Conservation (phyloP, 2,329 filamentous ascomycete species). For the Fulvia fulva region DNA sequence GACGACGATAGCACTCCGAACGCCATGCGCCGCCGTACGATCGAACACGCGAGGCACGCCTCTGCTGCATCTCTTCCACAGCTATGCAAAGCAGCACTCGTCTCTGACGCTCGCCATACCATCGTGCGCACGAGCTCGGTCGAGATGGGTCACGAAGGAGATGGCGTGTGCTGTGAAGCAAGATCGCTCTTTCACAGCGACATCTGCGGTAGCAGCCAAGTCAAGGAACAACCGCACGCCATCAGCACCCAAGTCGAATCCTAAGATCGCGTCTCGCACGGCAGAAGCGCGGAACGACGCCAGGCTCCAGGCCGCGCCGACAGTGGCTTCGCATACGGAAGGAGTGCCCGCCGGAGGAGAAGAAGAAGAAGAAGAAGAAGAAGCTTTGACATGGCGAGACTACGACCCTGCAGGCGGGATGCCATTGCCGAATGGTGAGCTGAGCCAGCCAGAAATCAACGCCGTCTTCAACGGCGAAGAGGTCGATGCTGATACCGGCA, state of each 20-base stretch:
- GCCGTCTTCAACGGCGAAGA: conserved; percentile 31
- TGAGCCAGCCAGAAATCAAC: conserved; percentile 26
- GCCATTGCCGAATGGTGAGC: conserved; percentile 32
- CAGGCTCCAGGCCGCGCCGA: conserved; percentile 24
- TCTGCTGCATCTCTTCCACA: conserved; percentile 29
- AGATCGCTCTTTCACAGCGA: conserved; percentile 10
- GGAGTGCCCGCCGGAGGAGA: conserved; percentile 16
- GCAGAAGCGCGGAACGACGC: conserved; percentile 5
- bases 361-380: too few species aligned
- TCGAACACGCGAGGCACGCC: conserved; percentile 15
- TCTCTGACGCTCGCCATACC: background rate
- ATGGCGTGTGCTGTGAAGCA: background rate
- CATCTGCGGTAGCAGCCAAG: background rate
- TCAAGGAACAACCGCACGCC: background rate
- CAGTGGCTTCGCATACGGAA: conserved; percentile 28
- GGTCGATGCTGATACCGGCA: conserved; percentile 32
- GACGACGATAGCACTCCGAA: conserved; percentile 28
- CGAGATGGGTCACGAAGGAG: background rate
- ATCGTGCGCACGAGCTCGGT: background rate
- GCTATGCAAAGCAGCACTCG: conserved; percentile 18
- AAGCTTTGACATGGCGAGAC: conserved; percentile 34
- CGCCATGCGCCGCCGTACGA: conserved; percentile 21
- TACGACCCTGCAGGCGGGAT: conserved; percentile 37
- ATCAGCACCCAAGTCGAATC: background rate
- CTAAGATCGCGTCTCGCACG: background rate